phyloP scores from a whole-genome alignment of 2,329 filamentous ascomycete genomes.

The Talaromyces piceae region DNA sequence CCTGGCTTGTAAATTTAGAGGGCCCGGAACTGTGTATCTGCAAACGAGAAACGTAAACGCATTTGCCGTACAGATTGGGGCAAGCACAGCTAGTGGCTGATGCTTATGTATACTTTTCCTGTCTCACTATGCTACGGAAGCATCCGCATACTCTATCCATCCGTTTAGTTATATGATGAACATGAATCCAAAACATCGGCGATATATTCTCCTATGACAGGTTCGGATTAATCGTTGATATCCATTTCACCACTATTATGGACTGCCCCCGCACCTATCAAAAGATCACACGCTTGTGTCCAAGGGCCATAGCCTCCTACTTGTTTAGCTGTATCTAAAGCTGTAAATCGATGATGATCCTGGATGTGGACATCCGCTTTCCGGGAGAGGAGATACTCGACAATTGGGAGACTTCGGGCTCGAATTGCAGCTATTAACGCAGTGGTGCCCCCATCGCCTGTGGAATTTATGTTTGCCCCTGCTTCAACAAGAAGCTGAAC shows the following conservation, averaged over 20 bases:
- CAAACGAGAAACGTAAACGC: conserved; percentile 79
- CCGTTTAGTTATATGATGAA: too few relatives aligned
- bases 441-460: not conserved
- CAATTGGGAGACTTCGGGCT: not conserved
- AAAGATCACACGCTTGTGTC: not conserved
- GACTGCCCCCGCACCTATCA: conserved; percentile 1
- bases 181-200: too few relatives aligned
- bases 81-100: conserved; percentile 27
- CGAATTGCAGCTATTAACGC: conserved; percentile 3
- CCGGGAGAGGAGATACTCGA: conserved; percentile 2
- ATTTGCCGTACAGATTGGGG: conserved; percentile 48
- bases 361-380: not conserved
- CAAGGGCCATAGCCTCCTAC: not conserved
- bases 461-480: conserved; percentile 16
- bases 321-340: conserved; percentile 1
- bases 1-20: conserved; percentile 87
- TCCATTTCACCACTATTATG: not conserved
- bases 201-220: too few relatives aligned
- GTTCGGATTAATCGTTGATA: too few relatives aligned
- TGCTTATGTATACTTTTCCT: not conserved
- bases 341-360: not conserved
- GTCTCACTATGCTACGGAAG: not conserved
- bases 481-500: conserved; percentile 15
- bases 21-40: conserved; percentile 81
- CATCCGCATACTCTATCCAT: not conserved